Evolutionary conservation across 2,329 filamentous ascomycete species (phyloP).

Genomic region (Davidsoniella virescens): DNA sequence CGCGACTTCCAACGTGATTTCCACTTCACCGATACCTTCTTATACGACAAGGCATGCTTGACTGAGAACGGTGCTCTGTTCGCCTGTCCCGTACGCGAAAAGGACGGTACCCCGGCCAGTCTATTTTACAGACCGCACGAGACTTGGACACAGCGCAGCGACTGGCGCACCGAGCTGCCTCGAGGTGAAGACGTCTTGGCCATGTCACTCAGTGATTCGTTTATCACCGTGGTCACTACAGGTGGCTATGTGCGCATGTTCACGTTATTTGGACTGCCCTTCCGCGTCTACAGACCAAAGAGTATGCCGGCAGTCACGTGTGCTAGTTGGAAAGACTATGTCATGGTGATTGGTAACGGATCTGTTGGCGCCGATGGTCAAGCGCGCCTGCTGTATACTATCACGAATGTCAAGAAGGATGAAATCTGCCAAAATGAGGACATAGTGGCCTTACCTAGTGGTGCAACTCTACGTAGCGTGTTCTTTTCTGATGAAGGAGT

Average conservation of each 20-base stretch:
- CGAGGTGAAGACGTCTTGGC: slow-evolving; percentile 72
- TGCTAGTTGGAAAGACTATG: slow-evolving; percentile 85
- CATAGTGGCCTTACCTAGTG: slow-evolving; percentile 65
- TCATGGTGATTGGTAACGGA: slow-evolving; percentile 91
- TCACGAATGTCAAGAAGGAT: slow-evolving; percentile 86
- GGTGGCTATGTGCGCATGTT: slow-evolving; percentile 83
- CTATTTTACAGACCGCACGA: slow-evolving; percentile 97
- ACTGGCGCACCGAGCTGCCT: slow-evolving; percentile 83
- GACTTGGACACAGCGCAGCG: slow-evolving; percentile 78
- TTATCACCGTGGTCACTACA: slow-evolving; percentile 75
- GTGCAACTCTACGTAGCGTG: slow-evolving; percentile 57
- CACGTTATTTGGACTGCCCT: slow-evolving; percentile 80
- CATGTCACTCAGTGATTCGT: slow-evolving; percentile 81
- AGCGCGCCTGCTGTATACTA: slow-evolving; percentile 69
- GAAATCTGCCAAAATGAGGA: slow-evolving; percentile 93
- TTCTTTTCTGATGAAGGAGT: slow-evolving; percentile 90
- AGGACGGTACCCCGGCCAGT: slow-evolving; percentile 49
- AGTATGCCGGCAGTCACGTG: slow-evolving; percentile 81
- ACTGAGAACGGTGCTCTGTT: slow-evolving; percentile 75
- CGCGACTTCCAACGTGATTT: slow-evolving; percentile 84
- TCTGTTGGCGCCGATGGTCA: slow-evolving; percentile 63
- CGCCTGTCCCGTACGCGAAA: slow-evolving; percentile 48
- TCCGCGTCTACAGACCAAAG: slow-evolving; percentile 81
- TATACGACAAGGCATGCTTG: slow-evolving; percentile 91
- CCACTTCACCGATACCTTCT: slow-evolving; percentile 90